Conservation (phyloP, 768 basidiomycete species). For the Pulveroboletus frians region DNA sequence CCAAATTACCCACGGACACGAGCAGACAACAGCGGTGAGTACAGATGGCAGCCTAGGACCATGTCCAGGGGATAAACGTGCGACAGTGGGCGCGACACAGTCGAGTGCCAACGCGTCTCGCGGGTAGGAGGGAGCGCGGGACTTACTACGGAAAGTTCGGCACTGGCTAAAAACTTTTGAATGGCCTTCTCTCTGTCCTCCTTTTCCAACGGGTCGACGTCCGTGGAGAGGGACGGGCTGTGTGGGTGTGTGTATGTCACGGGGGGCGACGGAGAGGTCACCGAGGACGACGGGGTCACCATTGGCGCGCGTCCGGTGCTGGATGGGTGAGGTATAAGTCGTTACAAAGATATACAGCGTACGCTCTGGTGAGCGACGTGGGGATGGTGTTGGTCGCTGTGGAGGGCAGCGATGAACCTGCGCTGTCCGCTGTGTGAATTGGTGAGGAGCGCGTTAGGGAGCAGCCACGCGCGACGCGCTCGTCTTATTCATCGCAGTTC, state of each 20-base stretch:
- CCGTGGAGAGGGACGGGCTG: constrained; percentile 37
- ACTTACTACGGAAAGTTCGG: constrained; percentile 77
- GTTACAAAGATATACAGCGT: constrained; percentile 15
- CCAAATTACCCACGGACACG: constrained; percentile 6
- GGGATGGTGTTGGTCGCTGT: constrained; percentile 24
- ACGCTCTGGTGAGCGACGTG: constrained; percentile 7
- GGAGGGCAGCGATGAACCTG: constrained; percentile 29
- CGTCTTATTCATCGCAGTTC: constrained; percentile 34
- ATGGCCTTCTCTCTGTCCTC: constrained; percentile 65
- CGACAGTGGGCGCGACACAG: constrained; percentile 20
- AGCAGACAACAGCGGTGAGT: constrained; percentile 1
- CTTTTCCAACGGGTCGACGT: constrained; percentile 40
- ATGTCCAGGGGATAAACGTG: constrained; percentile 2
- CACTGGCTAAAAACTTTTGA: constrained; percentile 71
- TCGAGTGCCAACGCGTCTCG: constrained; percentile 45
- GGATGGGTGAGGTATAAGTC: constrained; percentile 3
- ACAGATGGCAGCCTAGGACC: constrained; percentile 2
- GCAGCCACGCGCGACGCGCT: constrained; percentile 34
- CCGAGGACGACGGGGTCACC: constrained; percentile 77
- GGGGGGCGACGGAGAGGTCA: constrained; percentile 78
- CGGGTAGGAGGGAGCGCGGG: constrained; percentile 23
- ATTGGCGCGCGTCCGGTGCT: constrained; percentile 39
- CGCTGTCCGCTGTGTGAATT: constrained; percentile 35
- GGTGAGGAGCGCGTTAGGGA: constrained; percentile 37
- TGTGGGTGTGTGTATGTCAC: constrained; percentile 52